These are phyloP conservation scores for Stachybotrys chartarum DNA, from an alignment of 2,329 filamentous ascomycete genomes.

Conservation along the genomic window DNA sequence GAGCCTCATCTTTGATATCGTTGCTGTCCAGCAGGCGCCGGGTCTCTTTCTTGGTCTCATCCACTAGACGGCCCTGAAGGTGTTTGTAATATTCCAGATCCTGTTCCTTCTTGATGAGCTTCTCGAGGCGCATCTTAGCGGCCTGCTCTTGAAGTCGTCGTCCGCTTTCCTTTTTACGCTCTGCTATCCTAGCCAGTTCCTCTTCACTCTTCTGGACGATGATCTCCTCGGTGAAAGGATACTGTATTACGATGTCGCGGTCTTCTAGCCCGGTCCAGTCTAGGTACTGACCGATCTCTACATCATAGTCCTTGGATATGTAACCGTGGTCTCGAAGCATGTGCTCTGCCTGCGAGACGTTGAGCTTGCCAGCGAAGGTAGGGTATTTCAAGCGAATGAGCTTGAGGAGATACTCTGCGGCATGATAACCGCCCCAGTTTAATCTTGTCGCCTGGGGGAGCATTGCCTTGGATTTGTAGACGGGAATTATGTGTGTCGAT, in stretches of 20 bases:
- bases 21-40: conserved; percentile 80
- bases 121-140: conserved; percentile 93
- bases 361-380: conserved; percentile 78
- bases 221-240: conserved; percentile 87
- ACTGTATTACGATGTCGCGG: conserved; percentile 81
- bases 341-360: conserved; percentile 77
- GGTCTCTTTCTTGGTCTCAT: conserved; percentile 84
- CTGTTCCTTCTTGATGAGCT: conserved; percentile 90
- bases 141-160: conserved; percentile 89
- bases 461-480: conserved; percentile 78
- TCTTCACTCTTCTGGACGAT: conserved; percentile 89
- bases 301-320: conserved; percentile 74
- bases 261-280: conserved; percentile 93
- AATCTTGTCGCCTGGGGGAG: conserved; percentile 79
- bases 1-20: conserved; percentile 84
- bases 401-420: conserved; percentile 84
- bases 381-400: conserved; percentile 89
- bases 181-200: conserved; percentile 81
- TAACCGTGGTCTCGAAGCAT: conserved; percentile 88
- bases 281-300: conserved; percentile 67
- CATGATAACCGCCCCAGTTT: conserved; percentile 92
- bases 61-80: conserved; percentile 63
- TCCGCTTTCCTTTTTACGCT: conserved; percentile 92
- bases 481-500: conserved; percentile 90
- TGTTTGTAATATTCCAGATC: conserved; percentile 91